A percentile compares a stretch with the other conserved stretches of the same genome.
Evolutionary conservation across 176 grass and related monocot species (phyloP).

Genomic region (Zoysia japonica): DNA sequence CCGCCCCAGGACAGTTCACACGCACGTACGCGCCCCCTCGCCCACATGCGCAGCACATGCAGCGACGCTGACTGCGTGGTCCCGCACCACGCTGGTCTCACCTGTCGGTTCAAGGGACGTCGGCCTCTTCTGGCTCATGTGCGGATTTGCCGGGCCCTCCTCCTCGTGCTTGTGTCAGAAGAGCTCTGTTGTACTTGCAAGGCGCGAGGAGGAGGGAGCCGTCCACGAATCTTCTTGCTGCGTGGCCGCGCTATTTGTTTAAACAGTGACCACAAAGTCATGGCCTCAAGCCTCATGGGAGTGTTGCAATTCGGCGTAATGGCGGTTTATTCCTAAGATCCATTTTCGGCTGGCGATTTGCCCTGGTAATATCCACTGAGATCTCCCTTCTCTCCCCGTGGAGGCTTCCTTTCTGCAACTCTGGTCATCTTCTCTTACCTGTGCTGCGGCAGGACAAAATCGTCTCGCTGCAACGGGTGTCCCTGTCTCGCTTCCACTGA

Average conservation of each 20-base stretch:
- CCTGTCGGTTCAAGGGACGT: not conserved
- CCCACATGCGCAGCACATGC: conserved; percentile 23
- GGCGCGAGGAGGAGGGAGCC: not conserved
- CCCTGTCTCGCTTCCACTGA: not conserved
- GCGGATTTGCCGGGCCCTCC: not conserved
- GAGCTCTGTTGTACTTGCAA: conserved; percentile 25
- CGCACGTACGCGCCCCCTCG: too few relatives aligned
- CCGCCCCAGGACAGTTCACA: too few relatives aligned
- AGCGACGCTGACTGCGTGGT: not conserved
- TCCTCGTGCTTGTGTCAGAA: conserved; percentile 48
- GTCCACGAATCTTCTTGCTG: conserved; percentile 43
- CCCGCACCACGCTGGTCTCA: not conserved
- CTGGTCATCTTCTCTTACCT: not conserved
- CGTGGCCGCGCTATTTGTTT: conserved; percentile 33
- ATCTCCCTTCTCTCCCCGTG: not conserved
- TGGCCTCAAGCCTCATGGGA: not conserved
- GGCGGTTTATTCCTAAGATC: conserved; percentile 25
- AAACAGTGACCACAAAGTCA: not conserved
- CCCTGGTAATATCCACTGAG: not conserved
- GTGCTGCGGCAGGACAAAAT: not conserved
- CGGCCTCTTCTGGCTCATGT: conserved; percentile 2
- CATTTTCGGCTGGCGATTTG: conserved; percentile 13
- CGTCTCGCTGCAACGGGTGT: not conserved
- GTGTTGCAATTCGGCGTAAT: not conserved
- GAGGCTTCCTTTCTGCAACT: not conserved